Evolutionary conservation across 1,284 basidiomycete species (phyloP).

Genomic region (Leucoagaricus sp.): DNA sequence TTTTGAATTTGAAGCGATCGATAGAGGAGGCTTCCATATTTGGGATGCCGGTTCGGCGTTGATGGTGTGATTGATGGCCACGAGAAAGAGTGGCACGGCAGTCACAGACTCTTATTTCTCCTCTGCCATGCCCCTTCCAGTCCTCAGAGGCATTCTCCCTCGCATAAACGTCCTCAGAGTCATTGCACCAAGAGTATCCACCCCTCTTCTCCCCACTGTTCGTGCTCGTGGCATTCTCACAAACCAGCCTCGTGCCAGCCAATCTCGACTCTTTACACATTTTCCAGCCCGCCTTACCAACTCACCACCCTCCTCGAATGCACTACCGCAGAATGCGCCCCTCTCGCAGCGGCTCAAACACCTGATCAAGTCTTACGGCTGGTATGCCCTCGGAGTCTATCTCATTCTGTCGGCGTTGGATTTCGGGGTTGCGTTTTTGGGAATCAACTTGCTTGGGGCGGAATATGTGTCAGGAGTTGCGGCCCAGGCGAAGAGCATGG

Average conservation of each 20-base stretch:
- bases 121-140: conserved; percentile 18
- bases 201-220: conserved; percentile 49
- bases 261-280: conserved; percentile 48
- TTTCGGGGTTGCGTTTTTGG: conserved; percentile 81
- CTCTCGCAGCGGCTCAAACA: conserved; percentile 79
- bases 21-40: conserved; percentile 5
- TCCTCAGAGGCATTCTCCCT: conserved; percentile 20
- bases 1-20: conserved; percentile 3
- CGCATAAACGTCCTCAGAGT: conserved; percentile 33
- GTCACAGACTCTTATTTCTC: conserved; percentile 5
- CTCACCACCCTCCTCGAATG: conserved; percentile 29
- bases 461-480: conserved; percentile 82
- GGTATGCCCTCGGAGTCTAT: conserved; percentile 92
- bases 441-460: conserved; percentile 87
- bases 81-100: too few relatives aligned
- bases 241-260: conserved; percentile 28
- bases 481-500: conserved; percentile 54
- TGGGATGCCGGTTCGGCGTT: not conserved
- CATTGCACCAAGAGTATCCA: too few relatives aligned
- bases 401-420: conserved; percentile 71
- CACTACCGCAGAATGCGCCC: conserved; percentile 48
- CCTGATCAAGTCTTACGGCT: conserved; percentile 90
- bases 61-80: conserved; percentile 4
- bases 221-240: conserved; percentile 20
- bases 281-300: conserved; percentile 47